A percentile compares a stretch with the other conserved stretches of the same genome.
Conservation (phyloP, 2,329 filamentous ascomycete genomes). For the Apiospora rasikravindrae region DNA sequence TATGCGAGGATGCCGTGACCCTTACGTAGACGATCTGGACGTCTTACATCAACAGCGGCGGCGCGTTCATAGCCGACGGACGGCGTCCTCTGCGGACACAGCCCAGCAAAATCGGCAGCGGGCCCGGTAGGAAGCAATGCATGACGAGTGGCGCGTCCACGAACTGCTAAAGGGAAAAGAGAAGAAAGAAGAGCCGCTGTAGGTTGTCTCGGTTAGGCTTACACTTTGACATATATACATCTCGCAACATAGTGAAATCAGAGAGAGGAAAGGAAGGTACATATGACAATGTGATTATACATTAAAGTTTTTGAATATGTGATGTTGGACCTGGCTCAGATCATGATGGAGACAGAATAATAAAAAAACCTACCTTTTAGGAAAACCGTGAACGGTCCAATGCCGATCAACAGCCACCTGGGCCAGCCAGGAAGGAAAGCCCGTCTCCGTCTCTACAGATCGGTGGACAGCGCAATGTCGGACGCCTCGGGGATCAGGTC, state of each 20-base stretch:
- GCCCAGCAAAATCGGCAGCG: conserved; percentile 44
- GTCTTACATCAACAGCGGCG: conserved; percentile 48
- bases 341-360: neutral
- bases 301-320: neutral
- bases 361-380: neutral
- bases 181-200: neutral
- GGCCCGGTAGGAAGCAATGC: conserved; percentile 42
- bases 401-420: neutral
- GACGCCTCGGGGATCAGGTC: neutral
- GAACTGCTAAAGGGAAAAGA: conserved; percentile 23
- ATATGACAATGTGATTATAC: neutral
- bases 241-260: neutral
- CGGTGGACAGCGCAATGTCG: conserved; percentile 3
- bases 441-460: neutral
- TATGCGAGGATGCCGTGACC: conserved; percentile 45
- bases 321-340: neutral
- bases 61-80: conserved; percentile 47
- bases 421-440: neutral
- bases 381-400: neutral
- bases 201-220: neutral
- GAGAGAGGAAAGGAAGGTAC: neutral
- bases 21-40: conserved; percentile 46
- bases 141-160: conserved; percentile 29
- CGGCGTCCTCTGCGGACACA: conserved; percentile 52
- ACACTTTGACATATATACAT: too few relatives aligned